A percentile compares a stretch with the other conserved stretches of the same genome.
Conservation (phyloP, 805 yeast species). For the Candida endomychidarum region DNA sequence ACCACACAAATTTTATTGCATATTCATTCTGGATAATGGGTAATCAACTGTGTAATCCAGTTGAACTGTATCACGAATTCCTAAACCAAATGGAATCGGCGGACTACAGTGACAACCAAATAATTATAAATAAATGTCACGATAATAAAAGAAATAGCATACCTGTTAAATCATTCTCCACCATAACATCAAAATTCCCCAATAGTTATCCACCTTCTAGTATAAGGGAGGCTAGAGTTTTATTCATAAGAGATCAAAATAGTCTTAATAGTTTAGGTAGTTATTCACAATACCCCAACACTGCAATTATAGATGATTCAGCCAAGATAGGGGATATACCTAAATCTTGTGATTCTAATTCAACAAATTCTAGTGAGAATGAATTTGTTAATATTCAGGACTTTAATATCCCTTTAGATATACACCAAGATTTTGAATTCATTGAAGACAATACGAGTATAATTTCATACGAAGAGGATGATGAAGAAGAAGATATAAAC, state of each 20-base stretch:
- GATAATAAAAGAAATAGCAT: slow-evolving; percentile 1
- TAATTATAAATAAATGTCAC: slow-evolving; percentile 11
- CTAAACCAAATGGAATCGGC: slow-evolving; percentile 23
- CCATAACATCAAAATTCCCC: background rate
- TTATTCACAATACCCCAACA: background rate
- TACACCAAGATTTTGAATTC: slow-evolving; percentile 4
- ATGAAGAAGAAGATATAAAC: slow-evolving; percentile 7
- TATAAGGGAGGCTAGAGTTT: background rate
- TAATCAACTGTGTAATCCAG: slow-evolving; percentile 10
- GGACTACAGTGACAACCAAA: slow-evolving; percentile 17
- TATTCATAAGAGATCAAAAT: slow-evolving; percentile 1
- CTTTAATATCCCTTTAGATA: slow-evolving; percentile 9
- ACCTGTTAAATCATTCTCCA: slow-evolving; percentile 1
- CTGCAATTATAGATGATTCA: no score
- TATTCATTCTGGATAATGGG: slow-evolving; percentile 1
- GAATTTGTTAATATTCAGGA: slow-evolving; percentile 10
- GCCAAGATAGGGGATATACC: background rate
- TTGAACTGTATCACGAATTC: slow-evolving; percentile 28
- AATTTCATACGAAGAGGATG: slow-evolving; percentile 7
- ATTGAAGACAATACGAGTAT: slow-evolving; percentile 6
- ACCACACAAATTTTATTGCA: no score
- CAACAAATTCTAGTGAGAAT: slow-evolving; percentile 2
- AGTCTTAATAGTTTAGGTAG: background rate
- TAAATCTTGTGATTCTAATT: background rate
- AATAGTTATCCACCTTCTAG: slow-evolving; percentile 8